phyloP scores from a whole-genome alignment of 257 asterid genomes.

The Przewalskia tangutica region DNA sequence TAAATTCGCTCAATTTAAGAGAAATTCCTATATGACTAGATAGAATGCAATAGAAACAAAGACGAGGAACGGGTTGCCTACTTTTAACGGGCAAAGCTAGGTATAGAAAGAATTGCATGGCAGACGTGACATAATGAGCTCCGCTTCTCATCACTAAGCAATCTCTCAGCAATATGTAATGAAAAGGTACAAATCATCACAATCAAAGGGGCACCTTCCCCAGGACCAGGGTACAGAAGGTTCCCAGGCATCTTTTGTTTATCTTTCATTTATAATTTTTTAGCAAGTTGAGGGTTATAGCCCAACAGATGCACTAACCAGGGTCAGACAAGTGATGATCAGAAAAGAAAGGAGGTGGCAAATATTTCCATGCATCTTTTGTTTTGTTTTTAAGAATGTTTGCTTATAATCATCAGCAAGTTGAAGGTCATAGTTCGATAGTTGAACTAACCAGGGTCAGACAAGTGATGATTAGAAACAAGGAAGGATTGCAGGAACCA shows the following conservation, averaged over 20 bases:
- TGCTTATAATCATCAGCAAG: neutral
- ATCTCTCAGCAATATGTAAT: neutral
- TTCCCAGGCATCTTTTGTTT: neutral
- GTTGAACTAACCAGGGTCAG: neutral
- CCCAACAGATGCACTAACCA: neutral
- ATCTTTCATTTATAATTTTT: neutral
- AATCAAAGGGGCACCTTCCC: neutral
- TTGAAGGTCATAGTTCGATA: neutral
- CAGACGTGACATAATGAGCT: neutral
- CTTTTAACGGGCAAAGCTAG: too few relatives aligned
- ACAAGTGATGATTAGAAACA: neutral
- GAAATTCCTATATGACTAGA: too few relatives aligned
- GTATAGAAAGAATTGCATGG: neutral
- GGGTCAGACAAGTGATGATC: neutral
- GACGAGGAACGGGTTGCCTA: too few relatives aligned
- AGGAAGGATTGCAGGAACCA: neutral
- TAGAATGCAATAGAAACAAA: too few relatives aligned
- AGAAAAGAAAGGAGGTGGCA: neutral
- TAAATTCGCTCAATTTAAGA: too few relatives aligned
- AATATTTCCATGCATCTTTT: neutral
- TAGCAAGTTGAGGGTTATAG: neutral
- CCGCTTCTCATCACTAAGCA: neutral
- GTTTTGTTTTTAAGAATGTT: neutral
- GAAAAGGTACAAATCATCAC: neutral
- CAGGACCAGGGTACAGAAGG: neutral